phyloP scores from a whole-genome alignment of 2,329 filamentous ascomycete genomes.

The Ambrosiella beaveri region DNA sequence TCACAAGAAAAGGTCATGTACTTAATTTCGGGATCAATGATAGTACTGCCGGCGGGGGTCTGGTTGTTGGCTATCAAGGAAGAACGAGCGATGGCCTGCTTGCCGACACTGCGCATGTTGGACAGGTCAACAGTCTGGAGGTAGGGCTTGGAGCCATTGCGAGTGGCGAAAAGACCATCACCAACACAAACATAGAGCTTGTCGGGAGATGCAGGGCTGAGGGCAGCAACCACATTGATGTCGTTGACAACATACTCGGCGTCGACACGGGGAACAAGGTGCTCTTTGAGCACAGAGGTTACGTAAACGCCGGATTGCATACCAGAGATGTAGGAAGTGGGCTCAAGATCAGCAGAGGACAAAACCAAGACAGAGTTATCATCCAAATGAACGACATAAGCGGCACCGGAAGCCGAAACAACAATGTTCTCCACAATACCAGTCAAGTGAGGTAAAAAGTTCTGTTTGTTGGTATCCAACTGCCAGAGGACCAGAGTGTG shows the following conservation, averaged over 20 bases:
- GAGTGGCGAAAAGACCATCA: slow-evolving; percentile 37
- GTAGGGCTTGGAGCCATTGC: slow-evolving; percentile 34
- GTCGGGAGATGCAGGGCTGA: slow-evolving; percentile 45
- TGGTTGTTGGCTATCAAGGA: slow-evolving; percentile 69
- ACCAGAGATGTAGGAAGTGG: slow-evolving; percentile 68
- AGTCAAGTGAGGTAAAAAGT: slow-evolving; percentile 78
- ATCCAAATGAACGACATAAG: slow-evolving; percentile 69
- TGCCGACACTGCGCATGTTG: slow-evolving; percentile 58
- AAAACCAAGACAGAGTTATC: slow-evolving; percentile 87
- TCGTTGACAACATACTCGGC: slow-evolving; percentile 22
- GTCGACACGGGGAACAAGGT: slow-evolving; percentile 31
- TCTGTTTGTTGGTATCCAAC: slow-evolving; percentile 64
- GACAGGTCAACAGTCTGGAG: slow-evolving; percentile 81
- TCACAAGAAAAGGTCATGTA: slow-evolving; percentile 61
- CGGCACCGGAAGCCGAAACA: slow-evolving; percentile 60
- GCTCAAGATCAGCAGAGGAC: slow-evolving; percentile 75
- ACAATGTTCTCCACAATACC: slow-evolving; percentile 71
- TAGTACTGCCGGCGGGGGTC: slow-evolving; percentile 44
- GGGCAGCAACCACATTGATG: slow-evolving; percentile 25
- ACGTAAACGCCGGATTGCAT: slow-evolving; percentile 50
- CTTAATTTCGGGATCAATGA: slow-evolving; percentile 63
- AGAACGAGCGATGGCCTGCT: slow-evolving; percentile 76
- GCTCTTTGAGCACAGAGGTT: slow-evolving; percentile 32
- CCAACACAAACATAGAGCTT: slow-evolving; percentile 53
- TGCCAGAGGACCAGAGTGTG: slow-evolving; percentile 87